A percentile compares a stretch with the other conserved stretches of the same genome.
phyloP scores from a whole-genome alignment of 306 rosid genomes.

The Prunus mume region DNA sequence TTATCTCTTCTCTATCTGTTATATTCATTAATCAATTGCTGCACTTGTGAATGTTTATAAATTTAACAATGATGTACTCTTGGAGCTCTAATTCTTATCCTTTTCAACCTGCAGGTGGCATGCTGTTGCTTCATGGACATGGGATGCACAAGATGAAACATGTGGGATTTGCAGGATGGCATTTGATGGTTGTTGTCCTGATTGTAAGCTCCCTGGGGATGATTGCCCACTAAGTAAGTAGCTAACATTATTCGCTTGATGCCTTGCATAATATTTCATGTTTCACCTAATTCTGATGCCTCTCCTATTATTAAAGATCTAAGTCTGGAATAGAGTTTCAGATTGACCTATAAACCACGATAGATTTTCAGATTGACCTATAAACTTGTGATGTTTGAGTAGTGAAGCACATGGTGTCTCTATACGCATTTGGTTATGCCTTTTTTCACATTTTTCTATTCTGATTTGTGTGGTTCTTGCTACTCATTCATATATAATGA shows the following conservation, averaged over 20 bases:
- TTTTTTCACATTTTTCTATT: not conserved
- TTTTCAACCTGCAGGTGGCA: constrained; percentile 62
- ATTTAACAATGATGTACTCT: not conserved
- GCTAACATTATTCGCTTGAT: not conserved
- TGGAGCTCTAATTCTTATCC: constrained; percentile 1
- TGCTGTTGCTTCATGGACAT: constrained; percentile 90
- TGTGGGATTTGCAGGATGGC: constrained; percentile 97
- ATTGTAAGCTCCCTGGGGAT: constrained; percentile 90
- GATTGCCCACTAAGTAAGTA: constrained; percentile 87
- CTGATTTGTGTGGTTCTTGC: not conserved
- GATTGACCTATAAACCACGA: too few species aligned
- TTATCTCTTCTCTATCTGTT: constrained; percentile 14
- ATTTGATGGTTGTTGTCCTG: constrained; percentile 93
- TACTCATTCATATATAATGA: not conserved
- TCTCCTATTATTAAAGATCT: not conserved
- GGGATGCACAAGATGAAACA: constrained; percentile 92
- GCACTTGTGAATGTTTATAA: not conserved
- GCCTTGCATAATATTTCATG: not conserved
- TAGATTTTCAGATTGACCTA: not conserved
- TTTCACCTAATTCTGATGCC: not conserved
- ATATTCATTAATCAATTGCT: not conserved
- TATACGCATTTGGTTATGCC: not conserved
- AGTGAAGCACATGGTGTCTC: not conserved
- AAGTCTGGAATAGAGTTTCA: not conserved
- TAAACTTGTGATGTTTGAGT: not conserved